Evolutionary conservation across 768 basidiomycete genomes (phyloP).

Genomic region (Trametes cinnabarina): DNA sequence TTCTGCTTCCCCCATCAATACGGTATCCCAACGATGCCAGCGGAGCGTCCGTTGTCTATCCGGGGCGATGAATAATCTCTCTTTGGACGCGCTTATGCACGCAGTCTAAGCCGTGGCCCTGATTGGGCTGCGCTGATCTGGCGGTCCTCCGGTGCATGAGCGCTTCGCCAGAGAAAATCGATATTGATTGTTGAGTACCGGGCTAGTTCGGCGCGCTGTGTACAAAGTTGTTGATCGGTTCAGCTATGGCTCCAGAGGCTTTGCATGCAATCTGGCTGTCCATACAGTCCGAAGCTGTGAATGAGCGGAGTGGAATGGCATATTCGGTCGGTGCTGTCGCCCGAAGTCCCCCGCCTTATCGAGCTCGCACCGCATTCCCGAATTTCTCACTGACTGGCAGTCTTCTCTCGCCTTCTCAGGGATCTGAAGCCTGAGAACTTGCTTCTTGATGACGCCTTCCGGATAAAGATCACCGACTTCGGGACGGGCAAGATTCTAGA

Average conservation of each 20-base stretch:
- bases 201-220: too few species aligned
- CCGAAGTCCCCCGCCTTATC: conserved; percentile 1
- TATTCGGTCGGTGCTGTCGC: too few species aligned
- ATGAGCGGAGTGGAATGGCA: too few species aligned
- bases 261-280: too few species aligned
- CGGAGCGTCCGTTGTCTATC: background rate
- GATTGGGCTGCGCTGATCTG: background rate
- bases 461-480: conserved; percentile 96
- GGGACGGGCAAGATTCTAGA: conserved; percentile 84
- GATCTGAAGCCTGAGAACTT: conserved; percentile 88
- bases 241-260: too few species aligned
- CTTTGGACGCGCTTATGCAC: background rate
- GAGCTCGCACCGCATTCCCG: background rate
- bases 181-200: background rate
- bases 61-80: background rate
- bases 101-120: background rate
- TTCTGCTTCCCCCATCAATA: background rate
- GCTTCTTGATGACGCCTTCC: conserved; percentile 80
- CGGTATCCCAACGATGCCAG: background rate
- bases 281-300: too few species aligned
- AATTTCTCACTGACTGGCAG: conserved; percentile 2
- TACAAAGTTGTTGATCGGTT: too few species aligned
- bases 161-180: background rate
- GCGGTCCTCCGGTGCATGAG: background rate
- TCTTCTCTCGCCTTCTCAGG: conserved; percentile 31